Base-by-base conservation (phyloP, 1,284 basidiomycete species). In the Neonothopanus nambi region DNA sequence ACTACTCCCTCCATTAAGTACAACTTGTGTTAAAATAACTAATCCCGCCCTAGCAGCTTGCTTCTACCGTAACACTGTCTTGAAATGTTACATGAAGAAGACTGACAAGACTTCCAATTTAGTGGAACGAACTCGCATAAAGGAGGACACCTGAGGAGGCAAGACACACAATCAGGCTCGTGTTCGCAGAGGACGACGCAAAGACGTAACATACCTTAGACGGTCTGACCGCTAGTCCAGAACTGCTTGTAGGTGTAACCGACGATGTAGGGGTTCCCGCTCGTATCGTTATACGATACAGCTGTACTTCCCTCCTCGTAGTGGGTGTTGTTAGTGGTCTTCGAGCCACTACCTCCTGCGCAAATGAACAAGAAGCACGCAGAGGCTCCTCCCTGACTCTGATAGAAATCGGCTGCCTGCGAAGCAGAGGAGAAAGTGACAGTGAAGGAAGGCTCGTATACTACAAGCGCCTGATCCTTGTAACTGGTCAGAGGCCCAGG, bases 381-480 rank as follows among this genome's bases (percentile, higher is more conserved):
- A 17, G 36, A 13, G 1, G 37, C 37, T 17, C 23, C n/a, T 20
- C 21, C 47, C 8, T 20, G 15, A n/a, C 12, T 28, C 24, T 49
- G 21, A 7, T 38, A 24, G 23, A 40, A 28, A 3, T 26, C 23
- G 11, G 23, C 15, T 11, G 47, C 47, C 30, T 40, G 24, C 13
- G 24, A 12, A 17, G 33, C 21, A 13, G 13, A 28, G n/a, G 35
- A 17, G 15, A 40, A 49, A 18, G 24, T 20, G 5, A 40, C 23
- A 37, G 36, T 26, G 20, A 49, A 40, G 24, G 37, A 40, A 9
- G 47, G 47, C 30, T 33, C 36, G 20, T 39, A 49, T 28, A 49
- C 47, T 20, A 49, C 38, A n/a, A 49, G 30, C 7, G 37, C 47
- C 11, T 49, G 37, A 49, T 40, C 47, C 21, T 49, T 49, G 23